These are phyloP conservation scores for Isatis lusitanica DNA, from an alignment of 441 rosid genomes.

Conservation along the genomic window DNA sequence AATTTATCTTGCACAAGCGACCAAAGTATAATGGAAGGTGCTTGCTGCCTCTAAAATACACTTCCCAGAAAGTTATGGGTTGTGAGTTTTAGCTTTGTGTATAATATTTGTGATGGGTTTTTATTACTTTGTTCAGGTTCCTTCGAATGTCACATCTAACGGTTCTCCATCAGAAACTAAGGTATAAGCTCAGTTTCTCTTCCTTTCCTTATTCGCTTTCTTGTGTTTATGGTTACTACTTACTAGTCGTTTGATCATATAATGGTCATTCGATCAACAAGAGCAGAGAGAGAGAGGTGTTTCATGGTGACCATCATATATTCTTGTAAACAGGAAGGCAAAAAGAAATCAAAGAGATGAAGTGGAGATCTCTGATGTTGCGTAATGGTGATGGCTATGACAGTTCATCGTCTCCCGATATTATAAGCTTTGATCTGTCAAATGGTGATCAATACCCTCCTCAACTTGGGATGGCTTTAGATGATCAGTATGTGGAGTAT, in stretches of 20 bases:
- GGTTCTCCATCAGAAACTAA: conserved; percentile 30
- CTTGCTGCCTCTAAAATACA: not conserved
- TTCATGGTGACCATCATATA: not conserved
- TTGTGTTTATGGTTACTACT: conserved; percentile 6
- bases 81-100: not conserved
- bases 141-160: conserved; percentile 59
- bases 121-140: conserved; percentile 55
- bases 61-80: not conserved
- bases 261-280: not conserved
- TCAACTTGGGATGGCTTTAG: conserved; percentile 53
- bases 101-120: not conserved
- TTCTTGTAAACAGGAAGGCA: not conserved
- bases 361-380: conserved; percentile 16
- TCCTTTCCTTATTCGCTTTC: not conserved
- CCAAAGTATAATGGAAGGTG: not conserved
- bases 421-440: conserved; percentile 83
- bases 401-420: conserved; percentile 65
- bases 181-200: conserved; percentile 27
- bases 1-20: not conserved
- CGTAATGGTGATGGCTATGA: conserved; percentile 36
- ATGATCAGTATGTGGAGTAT: conserved; percentile 74
- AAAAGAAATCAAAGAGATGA: not conserved
- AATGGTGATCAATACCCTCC: conserved; percentile 63
- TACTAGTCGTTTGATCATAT: not conserved
- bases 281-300: not conserved